Evolutionary conservation across 441 rosid genomes (phyloP).

Genomic region (Melastoma candidum): DNA sequence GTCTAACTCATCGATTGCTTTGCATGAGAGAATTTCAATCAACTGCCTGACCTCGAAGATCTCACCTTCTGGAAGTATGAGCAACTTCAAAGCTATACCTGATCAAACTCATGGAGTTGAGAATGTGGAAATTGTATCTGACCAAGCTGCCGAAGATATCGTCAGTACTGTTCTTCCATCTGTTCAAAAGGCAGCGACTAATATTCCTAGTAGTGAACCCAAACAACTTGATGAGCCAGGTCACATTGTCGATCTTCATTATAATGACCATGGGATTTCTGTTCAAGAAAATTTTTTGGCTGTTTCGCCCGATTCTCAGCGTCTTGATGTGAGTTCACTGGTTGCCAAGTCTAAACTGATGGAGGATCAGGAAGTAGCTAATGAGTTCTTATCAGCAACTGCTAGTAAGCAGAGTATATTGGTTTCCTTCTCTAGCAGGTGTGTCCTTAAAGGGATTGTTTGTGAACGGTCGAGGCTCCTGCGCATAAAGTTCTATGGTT

Average conservation of each 20-base stretch:
- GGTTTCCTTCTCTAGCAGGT: conserved; percentile 84
- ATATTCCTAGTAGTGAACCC: conserved; percentile 22
- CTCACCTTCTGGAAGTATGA: conserved; percentile 23
- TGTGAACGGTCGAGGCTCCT: conserved; percentile 83
- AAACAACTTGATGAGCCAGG: conserved; percentile 26
- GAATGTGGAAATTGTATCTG: conserved; percentile 24
- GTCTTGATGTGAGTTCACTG: conserved; percentile 26
- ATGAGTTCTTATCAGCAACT: conserved; percentile 60
- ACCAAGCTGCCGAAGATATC: conserved; percentile 26
- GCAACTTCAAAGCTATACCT: conserved; percentile 16
- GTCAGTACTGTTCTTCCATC: conserved; percentile 24
- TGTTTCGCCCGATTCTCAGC: conserved; percentile 29
- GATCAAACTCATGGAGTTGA: conserved; percentile 32
- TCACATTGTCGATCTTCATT: conserved; percentile 12
- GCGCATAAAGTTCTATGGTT: conserved; percentile 88
- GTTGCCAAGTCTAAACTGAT: conserved; percentile 29
- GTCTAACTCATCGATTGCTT: conserved; percentile 31
- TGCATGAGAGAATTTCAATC: conserved; percentile 36
- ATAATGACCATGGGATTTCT: conserved; percentile 20
- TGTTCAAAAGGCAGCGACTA: conserved; percentile 25
- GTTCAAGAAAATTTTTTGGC: conserved; percentile 28
- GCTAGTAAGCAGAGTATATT: conserved; percentile 86
- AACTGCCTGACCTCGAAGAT: conserved; percentile 31
- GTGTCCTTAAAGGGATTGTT: conserved; percentile 63
- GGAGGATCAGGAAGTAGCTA: conserved; percentile 39